Evolutionary conservation across 2,329 filamentous ascomycete genomes (phyloP).

Genomic region (Colletotrichum neosansevieriae): DNA sequence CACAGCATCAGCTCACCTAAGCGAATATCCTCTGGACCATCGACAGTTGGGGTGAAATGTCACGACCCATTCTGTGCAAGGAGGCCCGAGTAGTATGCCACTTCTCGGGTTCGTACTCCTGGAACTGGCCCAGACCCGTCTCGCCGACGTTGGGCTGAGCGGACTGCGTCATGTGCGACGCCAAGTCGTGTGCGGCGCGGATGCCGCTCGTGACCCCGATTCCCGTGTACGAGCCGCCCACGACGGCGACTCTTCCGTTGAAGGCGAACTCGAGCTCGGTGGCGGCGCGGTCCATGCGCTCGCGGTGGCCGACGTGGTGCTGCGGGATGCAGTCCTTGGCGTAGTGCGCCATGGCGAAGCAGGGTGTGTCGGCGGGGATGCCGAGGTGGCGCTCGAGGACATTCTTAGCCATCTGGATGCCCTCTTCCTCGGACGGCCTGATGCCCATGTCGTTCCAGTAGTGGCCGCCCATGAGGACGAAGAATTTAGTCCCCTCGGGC

Average conservation of each 20-base stretch:
- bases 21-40: conserved; percentile 10
- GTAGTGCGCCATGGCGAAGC: conserved; percentile 69
- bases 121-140: conserved; percentile 51
- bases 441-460: conserved; percentile 89
- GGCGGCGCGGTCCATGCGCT: conserved; percentile 69
- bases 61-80: conserved; percentile 12
- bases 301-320: conserved; percentile 82
- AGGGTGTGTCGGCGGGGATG: conserved; percentile 71
- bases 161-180: conserved; percentile 50
- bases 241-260: conserved; percentile 73
- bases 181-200: conserved; percentile 62
- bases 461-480: conserved; percentile 95
- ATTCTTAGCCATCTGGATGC: conserved; percentile 74
- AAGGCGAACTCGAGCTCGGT: conserved; percentile 67
- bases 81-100: not conserved
- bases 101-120: not conserved
- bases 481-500: conserved; percentile 63
- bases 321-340: conserved; percentile 87
- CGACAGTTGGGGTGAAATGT: conserved; percentile 12
- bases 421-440: conserved; percentile 73
- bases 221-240: conserved; percentile 65
- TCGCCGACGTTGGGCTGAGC: conserved; percentile 45
- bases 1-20: not conserved
- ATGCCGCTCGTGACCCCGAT: conserved; percentile 65
- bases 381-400: conserved; percentile 80